Percentiles rank a stretch among this genome's conserved stretches.
phyloP scores from a whole-genome alignment of 179 eudicot species.

The Spinacia oleracea region DNA sequence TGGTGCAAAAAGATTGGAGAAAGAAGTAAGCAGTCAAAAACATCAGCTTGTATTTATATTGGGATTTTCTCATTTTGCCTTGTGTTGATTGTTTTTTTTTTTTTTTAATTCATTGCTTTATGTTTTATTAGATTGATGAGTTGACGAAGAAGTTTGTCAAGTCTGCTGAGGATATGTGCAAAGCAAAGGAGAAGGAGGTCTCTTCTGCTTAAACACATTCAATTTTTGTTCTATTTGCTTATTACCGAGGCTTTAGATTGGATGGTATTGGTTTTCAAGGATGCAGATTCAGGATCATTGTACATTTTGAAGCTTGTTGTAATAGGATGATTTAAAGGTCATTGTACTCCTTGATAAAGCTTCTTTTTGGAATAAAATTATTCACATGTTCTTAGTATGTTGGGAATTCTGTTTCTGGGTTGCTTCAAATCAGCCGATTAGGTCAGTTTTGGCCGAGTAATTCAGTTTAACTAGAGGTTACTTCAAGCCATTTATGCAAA shows the following conservation, averaged over 20 bases:
- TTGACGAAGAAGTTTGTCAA: conserved; percentile 83
- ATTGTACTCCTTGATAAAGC: neutral
- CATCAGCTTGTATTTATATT: neutral
- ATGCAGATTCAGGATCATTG: conserved; percentile 15
- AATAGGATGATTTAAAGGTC: neutral
- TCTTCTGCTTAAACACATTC: conserved; percentile 42
- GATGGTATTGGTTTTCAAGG: conserved; percentile 4
- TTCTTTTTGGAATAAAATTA: neutral
- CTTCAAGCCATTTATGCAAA: neutral
- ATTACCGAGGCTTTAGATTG: neutral
- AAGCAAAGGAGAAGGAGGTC: conserved; percentile 92
- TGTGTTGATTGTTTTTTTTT: neutral
- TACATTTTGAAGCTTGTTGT: neutral
- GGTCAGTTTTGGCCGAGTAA: neutral
- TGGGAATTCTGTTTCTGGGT: neutral
- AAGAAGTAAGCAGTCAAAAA: conserved; percentile 59
- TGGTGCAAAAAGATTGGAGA: conserved; percentile 77
- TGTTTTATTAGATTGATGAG: conserved; percentile 64
- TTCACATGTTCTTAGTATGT: neutral
- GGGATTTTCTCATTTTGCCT: neutral
- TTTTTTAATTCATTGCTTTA: too few relatives aligned
- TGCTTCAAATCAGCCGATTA: neutral
- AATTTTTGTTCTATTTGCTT: neutral
- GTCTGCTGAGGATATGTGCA: conserved; percentile 91
- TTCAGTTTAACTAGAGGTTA: neutral